Base-by-base conservation (phyloP, 805 yeast genomes). In the Brettanomyces anomalus region DNA sequence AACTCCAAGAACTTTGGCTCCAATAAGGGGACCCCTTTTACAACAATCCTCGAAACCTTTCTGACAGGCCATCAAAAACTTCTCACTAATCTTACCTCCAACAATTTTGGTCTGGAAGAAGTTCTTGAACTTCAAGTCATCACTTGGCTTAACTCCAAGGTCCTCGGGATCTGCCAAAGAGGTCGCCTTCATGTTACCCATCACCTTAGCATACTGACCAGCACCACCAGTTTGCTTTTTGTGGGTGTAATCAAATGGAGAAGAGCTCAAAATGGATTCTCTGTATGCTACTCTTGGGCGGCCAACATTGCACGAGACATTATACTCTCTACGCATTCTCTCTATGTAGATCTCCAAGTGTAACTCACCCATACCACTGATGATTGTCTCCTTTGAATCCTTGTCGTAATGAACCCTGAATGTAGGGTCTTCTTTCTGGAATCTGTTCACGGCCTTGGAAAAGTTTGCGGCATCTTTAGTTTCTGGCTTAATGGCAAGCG, bases 201-300 rank as follows among this genome's bases (percentile, higher is more conserved):
- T 83, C 58, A 90, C 96, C 70, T 89, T 81, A 66, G 96, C 98
- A 61, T 80, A 93, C 72, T 93, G 99, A 68, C 99, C 99, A 51
- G 97, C 95, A 77, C 99, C 99, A 66, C 99, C 99, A 59, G 90
- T 77, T 71, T 93, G 99, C 62, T 88, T 90, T 76, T 93, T 93
- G 72, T 90, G 97, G 24, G 96, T 83, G 68, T 82, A 87, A 62
- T 93, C 97, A 58, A 93, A 90, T 13, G 78, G 71, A 26, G 90
- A 74, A 35, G 85, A 69, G 2, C 74, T 61, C 32, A 84, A 69
- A 51, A 90, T 79, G 34, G 97, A 83, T 68, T 93, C 99, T 66
- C 99, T 81, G 70, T 93, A 93, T 15, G 98, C 87, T 34, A 93
- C 99, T 71, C 89, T 96, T 39, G 99, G 99, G 66, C 84, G 82